phyloP scores from a whole-genome alignment of 208 protist genomes.

The Trypanosoma melophagium region DNA sequence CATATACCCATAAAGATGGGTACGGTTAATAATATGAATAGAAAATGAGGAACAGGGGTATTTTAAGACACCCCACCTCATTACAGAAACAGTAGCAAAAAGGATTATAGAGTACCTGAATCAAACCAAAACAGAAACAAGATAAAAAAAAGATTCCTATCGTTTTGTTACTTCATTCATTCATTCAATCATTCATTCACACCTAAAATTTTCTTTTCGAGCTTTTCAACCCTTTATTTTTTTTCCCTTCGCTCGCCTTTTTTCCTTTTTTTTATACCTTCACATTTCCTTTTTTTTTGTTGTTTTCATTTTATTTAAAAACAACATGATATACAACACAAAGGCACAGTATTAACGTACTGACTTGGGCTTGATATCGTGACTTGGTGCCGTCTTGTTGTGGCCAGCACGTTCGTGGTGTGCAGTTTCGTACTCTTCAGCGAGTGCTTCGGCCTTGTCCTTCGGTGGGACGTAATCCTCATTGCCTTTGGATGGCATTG shows the following conservation, averaged over 20 bases:
- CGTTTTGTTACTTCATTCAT: background rate
- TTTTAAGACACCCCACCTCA: too few relatives aligned
- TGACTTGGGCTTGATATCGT: constrained; percentile 83
- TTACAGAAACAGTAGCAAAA: too few relatives aligned
- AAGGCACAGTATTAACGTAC: constrained; percentile 36
- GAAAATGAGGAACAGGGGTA: too few relatives aligned
- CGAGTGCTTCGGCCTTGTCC: constrained; percentile 74
- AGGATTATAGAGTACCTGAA: too few relatives aligned
- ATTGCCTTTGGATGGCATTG: constrained; percentile 34
- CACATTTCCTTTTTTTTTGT: background rate
- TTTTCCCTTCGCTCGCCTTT: background rate
- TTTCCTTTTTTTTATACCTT: background rate
- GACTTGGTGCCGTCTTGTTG: constrained; percentile 71
- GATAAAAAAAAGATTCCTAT: background rate
- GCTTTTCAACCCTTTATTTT: constrained; percentile 11
- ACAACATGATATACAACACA: background rate
- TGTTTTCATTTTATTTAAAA: background rate
- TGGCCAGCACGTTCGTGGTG: constrained; percentile 82
- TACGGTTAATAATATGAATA: too few relatives aligned
- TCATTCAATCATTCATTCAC: too few relatives aligned
- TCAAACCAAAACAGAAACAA: constrained; percentile 15
- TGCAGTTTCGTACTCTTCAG: constrained; percentile 66
- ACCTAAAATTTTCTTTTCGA: constrained; percentile 1
- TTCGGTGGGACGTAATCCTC: constrained; percentile 68
- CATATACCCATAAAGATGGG: too few relatives aligned